Base-by-base conservation (phyloP, 208 protist genomes). In the Phytomonas serpens region DNA sequence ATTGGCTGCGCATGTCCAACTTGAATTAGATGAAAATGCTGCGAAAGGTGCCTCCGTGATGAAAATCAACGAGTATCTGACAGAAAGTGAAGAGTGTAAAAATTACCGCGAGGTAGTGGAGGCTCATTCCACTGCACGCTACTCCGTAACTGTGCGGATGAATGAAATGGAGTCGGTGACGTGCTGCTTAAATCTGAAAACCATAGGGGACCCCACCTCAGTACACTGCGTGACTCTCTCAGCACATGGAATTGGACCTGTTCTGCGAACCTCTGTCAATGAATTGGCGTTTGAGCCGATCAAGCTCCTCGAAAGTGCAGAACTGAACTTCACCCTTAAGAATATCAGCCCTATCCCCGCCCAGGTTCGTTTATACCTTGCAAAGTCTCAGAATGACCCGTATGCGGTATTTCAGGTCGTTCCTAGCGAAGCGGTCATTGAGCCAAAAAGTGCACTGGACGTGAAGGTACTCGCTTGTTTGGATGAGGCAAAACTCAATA, bases 1-100 rank as follows among this genome's bases (percentile, higher is more conserved):
- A 32, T 77, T 98, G 64, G 83, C 93, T 13, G 93, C 93, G 23
- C 97, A 96, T 77, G 98, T 98, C 78, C 86, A 97, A 67, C 62
- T 99, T 31, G 65, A 95, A 36, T 79, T 95, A 30, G 81, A 82
- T 37, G 77, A 86, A 30, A 75, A 80, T n/a, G 80, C 69, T 5
- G 72, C 80, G 10, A 57, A 57, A 27, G 47, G 47, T 1, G 19
- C 32, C 74, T 34, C 64, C 64, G 3, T 23, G 2, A 19, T 57
- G 19, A 57, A 19, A 19, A 57, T 57, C 10, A 57, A 57, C 19
- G 19, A 67, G 2, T 6, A 62, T 23, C 34, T 52, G 38, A 6
- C 63, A 2, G 63, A 67, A 51, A 67, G 63, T 27, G 34, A 51
- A 0, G 38, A 23, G 7, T 67, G 63, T 61, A 23, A 61, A 51